Evolutionary conservation across 768 basidiomycete species (phyloP).

Genomic region (Lyophyllum decastes): DNA sequence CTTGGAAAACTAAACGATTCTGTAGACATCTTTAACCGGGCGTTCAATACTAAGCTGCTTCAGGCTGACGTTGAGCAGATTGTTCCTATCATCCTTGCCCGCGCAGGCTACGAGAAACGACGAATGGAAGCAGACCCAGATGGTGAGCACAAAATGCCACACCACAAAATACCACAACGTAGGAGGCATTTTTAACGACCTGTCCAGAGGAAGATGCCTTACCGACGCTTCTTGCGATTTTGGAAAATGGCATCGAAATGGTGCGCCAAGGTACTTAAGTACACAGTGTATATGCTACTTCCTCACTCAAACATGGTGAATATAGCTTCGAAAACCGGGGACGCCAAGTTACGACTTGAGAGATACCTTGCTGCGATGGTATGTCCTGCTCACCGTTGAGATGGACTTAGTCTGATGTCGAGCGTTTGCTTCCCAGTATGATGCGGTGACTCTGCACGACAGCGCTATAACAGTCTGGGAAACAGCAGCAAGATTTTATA

Average conservation of each 20-base stretch:
- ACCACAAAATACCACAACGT: neutral
- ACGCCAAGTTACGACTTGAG: conserved; percentile 78
- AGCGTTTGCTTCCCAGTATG: conserved; percentile 13
- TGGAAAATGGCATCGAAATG: conserved; percentile 65
- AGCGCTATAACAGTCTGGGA: conserved; percentile 65
- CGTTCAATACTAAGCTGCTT: conserved; percentile 55
- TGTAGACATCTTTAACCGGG: conserved; percentile 59
- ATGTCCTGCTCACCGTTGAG: conserved; percentile 27
- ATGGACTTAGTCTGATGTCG: neutral
- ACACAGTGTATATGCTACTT: neutral
- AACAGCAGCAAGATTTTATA: conserved; percentile 63
- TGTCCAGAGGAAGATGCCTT: conserved; percentile 47
- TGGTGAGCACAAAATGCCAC: conserved; percentile 26
- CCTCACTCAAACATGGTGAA: neutral
- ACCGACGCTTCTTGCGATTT: conserved; percentile 50
- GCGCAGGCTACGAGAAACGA: conserved; percentile 65
- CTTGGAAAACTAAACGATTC: neutral
- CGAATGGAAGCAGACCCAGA: conserved; percentile 45
- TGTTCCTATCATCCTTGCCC: conserved; percentile 61
- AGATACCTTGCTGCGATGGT: conserved; percentile 81
- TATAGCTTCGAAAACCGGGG: conserved; percentile 65
- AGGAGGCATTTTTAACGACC: too few species aligned
- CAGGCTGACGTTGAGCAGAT: conserved; percentile 65
- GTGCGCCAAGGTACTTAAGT: conserved; percentile 60
- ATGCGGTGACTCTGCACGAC: conserved; percentile 48